These are phyloP conservation scores for Albifimbria verrucaria DNA, from an alignment of 2,329 filamentous ascomycete species.

Conservation along the genomic window DNA sequence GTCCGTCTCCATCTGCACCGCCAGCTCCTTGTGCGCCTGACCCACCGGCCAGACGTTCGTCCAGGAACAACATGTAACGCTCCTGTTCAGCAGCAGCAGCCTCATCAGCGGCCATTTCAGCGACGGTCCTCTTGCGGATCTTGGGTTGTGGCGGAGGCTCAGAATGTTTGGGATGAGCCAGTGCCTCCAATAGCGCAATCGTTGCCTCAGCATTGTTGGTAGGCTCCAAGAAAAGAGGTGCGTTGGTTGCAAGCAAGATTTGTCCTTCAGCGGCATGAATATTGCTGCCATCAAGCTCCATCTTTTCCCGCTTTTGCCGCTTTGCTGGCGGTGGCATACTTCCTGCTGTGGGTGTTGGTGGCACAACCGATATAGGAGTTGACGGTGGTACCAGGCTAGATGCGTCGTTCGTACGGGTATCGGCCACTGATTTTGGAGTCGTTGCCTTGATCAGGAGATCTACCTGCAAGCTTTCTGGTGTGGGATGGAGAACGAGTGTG, in stretches of 20 bases:
- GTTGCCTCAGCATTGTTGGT: constrained; percentile 67
- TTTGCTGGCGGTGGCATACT: constrained; percentile 61
- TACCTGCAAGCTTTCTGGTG: constrained; percentile 67
- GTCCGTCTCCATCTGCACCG: constrained; percentile 67
- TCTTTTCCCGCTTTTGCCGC: constrained; percentile 65
- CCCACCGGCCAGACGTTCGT: constrained; percentile 68
- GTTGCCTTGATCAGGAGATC: constrained; percentile 75
- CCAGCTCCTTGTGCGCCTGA: constrained; percentile 54
- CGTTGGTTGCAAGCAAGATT: constrained; percentile 68
- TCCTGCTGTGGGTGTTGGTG: constrained; percentile 59
- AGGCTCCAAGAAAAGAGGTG: constrained; percentile 74
- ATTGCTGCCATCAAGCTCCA: constrained; percentile 73
- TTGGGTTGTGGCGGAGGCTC: constrained; percentile 79
- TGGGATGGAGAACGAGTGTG: constrained; percentile 84
- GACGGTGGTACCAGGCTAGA: constrained; percentile 58
- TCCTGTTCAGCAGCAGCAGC: constrained; percentile 86
- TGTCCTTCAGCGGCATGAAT: constrained; percentile 73
- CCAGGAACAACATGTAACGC: constrained; percentile 87
- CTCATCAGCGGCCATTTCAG: constrained; percentile 93
- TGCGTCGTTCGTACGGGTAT: constrained; percentile 24
- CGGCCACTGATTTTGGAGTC: constrained; percentile 55
- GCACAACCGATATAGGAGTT: constrained; percentile 59
- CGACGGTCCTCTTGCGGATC: constrained; percentile 86
- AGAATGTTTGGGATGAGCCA: constrained; percentile 75
- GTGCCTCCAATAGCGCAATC: constrained; percentile 65